Conservation (phyloP, 768 basidiomycete species). For the Gymnopilus dilepis region DNA sequence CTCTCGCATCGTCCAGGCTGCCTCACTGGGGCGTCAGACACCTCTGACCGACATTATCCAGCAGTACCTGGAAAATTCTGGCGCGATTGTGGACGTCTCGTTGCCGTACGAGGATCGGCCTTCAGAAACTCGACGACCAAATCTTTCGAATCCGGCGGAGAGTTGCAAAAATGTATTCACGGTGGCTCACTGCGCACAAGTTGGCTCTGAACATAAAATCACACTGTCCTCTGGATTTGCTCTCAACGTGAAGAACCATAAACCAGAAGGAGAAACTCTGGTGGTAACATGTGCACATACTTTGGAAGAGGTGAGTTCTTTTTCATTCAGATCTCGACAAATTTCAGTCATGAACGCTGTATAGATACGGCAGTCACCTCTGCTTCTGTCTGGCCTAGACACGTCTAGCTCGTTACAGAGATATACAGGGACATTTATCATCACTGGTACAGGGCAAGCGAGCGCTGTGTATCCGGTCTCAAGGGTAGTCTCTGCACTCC, state of each 20-base stretch:
- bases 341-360: neutral
- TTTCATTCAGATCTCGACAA: neutral
- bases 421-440: slow-evolving; percentile 49
- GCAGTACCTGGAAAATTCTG: slow-evolving; percentile 48
- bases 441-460: slow-evolving; percentile 41
- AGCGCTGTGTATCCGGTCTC: slow-evolving; percentile 44
- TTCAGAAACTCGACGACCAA: slow-evolving; percentile 30
- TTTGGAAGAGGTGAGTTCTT: slow-evolving; percentile 55
- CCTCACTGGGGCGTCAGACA: slow-evolving; percentile 23
- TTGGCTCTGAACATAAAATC: slow-evolving; percentile 45
- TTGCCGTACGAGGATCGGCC: slow-evolving; percentile 62
- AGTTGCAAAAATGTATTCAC: slow-evolving; percentile 45
- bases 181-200: slow-evolving; percentile 56
- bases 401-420: slow-evolving; percentile 15
- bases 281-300: slow-evolving; percentile 68
- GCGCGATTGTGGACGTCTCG: slow-evolving; percentile 44
- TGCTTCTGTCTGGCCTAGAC: slow-evolving; percentile 22
- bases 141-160: slow-evolving; percentile 18
- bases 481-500: slow-evolving; percentile 58
- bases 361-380: slow-evolving; percentile 36
- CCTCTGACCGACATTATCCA: slow-evolving; percentile 40
- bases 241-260: slow-evolving; percentile 37
- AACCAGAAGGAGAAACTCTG: slow-evolving; percentile 32
- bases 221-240: slow-evolving; percentile 64
- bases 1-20: slow-evolving; percentile 29